Percentiles rank a stretch among this genome's conserved stretches.
phyloP scores from a whole-genome alignment of 305 asterid genomes.

The Solanum hybrid region DNA sequence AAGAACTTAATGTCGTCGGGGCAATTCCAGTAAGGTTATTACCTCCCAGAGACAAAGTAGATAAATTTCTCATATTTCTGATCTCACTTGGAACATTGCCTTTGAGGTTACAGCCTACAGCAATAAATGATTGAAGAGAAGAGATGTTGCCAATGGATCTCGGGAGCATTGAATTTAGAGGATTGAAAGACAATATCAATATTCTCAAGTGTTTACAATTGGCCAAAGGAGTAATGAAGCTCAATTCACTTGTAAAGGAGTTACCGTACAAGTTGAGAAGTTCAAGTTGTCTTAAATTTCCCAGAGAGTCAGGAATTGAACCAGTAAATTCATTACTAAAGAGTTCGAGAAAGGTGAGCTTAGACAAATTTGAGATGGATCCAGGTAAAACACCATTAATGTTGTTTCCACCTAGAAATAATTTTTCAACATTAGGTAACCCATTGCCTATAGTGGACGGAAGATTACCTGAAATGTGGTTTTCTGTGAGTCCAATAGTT shows the following conservation, averaged over 20 bases:
- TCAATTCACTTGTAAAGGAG: conserved; percentile 4
- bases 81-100: conserved; percentile 15
- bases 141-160: conserved; percentile 10
- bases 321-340: conserved; percentile 12
- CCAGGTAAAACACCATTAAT: conserved; percentile 14
- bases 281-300: conserved; percentile 8
- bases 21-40: not conserved
- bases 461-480: conserved; percentile 7
- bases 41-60: not conserved
- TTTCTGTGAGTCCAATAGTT: not conserved
- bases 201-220: not conserved
- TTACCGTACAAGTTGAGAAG: not conserved
- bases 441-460: not conserved
- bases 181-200: not conserved
- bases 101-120: not conserved
- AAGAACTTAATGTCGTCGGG: not conserved
- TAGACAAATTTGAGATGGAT: conserved; percentile 12
- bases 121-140: not conserved
- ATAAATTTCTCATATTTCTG: not conserved
- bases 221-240: conserved; percentile 11
- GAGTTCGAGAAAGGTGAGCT: not conserved
- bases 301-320: conserved; percentile 10
- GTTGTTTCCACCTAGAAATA: not conserved
- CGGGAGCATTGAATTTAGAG: conserved; percentile 6
- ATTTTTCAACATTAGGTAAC: not conserved